A percentile compares a stretch with the other conserved stretches of the same genome.
phyloP scores from a whole-genome alignment of 768 basidiomycete genomes.

The Leccinum obscurum region DNA sequence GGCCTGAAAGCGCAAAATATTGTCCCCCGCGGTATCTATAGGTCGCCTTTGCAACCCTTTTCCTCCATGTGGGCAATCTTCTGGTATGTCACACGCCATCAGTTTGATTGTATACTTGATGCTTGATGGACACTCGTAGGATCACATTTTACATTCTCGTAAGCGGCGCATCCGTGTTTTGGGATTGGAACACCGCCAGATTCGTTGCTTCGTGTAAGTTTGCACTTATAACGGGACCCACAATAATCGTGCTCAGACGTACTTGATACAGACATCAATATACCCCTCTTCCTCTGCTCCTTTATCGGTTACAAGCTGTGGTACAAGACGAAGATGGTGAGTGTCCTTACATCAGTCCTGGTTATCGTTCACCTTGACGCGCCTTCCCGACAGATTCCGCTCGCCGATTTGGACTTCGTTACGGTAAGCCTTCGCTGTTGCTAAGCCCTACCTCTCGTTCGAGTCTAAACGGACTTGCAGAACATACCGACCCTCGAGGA shows the following conservation, averaged over 20 bases:
- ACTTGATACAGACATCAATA: slow-evolving; percentile 37
- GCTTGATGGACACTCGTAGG: slow-evolving; percentile 5
- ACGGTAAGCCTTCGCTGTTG: slow-evolving; percentile 42
- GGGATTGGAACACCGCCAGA: slow-evolving; percentile 51
- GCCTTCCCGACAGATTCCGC: slow-evolving; percentile 12
- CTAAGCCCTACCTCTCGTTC: neutral
- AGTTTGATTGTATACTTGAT: slow-evolving; percentile 5
- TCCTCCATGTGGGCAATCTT: slow-evolving; percentile 71
- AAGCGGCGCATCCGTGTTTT: slow-evolving; percentile 62
- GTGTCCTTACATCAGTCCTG: neutral
- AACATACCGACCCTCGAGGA: slow-evolving; percentile 71
- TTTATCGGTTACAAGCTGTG: slow-evolving; percentile 46
- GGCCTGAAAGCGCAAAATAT: slow-evolving; percentile 41
- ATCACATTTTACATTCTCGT: slow-evolving; percentile 54
- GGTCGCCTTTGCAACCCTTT: slow-evolving; percentile 62
- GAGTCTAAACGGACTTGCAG: slow-evolving; percentile 30
- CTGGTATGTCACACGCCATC: slow-evolving; percentile 49
- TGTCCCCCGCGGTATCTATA: slow-evolving; percentile 62
- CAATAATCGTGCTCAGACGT: neutral
- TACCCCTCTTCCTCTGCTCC: slow-evolving; percentile 44
- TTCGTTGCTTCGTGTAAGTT: slow-evolving; percentile 47
- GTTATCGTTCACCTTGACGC: neutral
- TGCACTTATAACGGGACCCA: neutral
- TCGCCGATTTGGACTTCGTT: slow-evolving; percentile 68
- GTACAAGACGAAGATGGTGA: slow-evolving; percentile 24